A percentile compares a stretch with the other conserved stretches of the same genome.
phyloP scores from a whole-genome alignment of 768 basidiomycete genomes.

The Lanmaoa rubissima region DNA sequence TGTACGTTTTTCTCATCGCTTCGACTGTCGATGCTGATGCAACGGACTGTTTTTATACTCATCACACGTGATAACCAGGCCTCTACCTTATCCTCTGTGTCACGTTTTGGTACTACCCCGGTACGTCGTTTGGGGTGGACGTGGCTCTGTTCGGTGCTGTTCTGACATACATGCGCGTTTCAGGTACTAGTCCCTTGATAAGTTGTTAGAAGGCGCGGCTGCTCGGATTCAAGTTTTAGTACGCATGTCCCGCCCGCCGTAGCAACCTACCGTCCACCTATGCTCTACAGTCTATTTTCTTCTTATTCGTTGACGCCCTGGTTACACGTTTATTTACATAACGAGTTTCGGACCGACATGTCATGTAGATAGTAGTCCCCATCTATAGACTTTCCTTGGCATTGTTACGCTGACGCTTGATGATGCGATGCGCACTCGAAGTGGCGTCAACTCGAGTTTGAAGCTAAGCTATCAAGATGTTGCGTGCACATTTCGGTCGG shows the following conservation, averaged over 20 bases:
- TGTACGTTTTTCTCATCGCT: conserved; percentile 35
- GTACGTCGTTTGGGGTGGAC: conserved; percentile 22
- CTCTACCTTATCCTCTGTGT: conserved; percentile 57
- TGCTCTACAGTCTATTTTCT: not conserved
- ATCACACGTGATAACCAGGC: conserved; percentile 30
- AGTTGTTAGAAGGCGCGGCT: conserved; percentile 2
- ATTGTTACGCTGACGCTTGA: not conserved
- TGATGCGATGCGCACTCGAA: not conserved
- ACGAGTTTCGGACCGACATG: not conserved
- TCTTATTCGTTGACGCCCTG: not conserved
- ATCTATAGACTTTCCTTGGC: not conserved
- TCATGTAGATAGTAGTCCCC: not conserved
- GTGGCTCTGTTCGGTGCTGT: not conserved
- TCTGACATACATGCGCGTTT: conserved; percentile 6
- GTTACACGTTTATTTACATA: not conserved
- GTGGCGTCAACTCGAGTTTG: not conserved
- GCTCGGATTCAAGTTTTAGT: not conserved
- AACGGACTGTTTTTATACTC: not conserved
- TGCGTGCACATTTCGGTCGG: not conserved
- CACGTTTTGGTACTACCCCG: conserved; percentile 53
- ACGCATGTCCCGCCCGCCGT: not conserved
- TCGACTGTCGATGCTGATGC: too few species aligned
- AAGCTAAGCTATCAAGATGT: too few species aligned
- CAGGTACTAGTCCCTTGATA: not conserved
- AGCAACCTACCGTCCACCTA: not conserved